Evolutionary conservation across 306 rosid species (phyloP).

Genomic region (Pyrus betulifolia): DNA sequence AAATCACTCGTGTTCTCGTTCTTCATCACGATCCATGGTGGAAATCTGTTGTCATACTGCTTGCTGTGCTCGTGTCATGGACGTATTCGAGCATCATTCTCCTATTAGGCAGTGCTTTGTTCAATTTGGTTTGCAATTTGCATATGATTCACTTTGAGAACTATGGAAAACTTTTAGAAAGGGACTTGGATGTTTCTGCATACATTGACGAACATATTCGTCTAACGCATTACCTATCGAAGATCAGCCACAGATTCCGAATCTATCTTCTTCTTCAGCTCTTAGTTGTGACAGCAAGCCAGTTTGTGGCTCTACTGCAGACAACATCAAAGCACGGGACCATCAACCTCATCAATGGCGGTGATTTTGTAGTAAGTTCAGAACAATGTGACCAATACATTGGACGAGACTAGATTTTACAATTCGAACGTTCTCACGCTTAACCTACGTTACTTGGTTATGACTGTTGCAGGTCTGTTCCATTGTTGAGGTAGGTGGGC

Average conservation of each 20-base stretch:
- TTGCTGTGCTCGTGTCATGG: conserved; percentile 36
- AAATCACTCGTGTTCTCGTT: conserved; percentile 7
- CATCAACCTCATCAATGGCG: conserved; percentile 34
- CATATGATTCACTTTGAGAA: conserved; percentile 46
- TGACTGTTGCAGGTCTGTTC: conserved; percentile 25
- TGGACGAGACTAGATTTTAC: too few relatives aligned
- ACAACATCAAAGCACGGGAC: conserved; percentile 20
- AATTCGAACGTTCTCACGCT: neutral
- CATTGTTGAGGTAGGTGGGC: conserved; percentile 35
- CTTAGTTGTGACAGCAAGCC: conserved; percentile 31
- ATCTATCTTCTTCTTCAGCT: conserved; percentile 34
- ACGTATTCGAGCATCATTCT: conserved; percentile 18
- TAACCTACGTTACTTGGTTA: neutral
- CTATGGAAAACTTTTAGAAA: conserved; percentile 39
- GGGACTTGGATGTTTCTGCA: conserved; percentile 30
- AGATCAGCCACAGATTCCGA: conserved; percentile 49
- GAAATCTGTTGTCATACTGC: conserved; percentile 16
- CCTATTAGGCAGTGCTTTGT: conserved; percentile 32
- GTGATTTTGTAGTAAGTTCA: conserved; percentile 41
- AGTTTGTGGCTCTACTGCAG: conserved; percentile 30
- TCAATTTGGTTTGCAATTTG: conserved; percentile 40
- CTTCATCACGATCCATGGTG: conserved; percentile 15
- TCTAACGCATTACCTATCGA: conserved; percentile 31
- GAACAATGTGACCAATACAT: neutral
- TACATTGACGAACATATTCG: conserved; percentile 37